Evolutionary conservation across 352 stramenopile genomes (phyloP), one percentile per base, ranked within the genome.

Genomic region (Phytophthora macrochlamydospora): DNA sequence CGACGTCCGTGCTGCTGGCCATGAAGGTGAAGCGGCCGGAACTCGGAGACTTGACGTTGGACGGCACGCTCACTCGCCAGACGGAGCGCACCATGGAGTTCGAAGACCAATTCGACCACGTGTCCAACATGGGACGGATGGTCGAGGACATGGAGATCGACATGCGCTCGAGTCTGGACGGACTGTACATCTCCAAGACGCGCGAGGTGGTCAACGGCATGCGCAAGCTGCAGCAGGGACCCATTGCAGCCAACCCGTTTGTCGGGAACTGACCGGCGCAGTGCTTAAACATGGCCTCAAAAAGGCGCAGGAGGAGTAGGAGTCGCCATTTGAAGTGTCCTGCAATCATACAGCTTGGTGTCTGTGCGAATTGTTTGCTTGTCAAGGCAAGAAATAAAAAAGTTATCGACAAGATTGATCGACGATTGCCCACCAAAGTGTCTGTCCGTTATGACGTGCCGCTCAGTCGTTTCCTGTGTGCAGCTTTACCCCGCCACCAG

Each of bases 61-160:
- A 95, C 44, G 95, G 94, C 59, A 97, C 90, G 18, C 79, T 98
- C 38, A 96, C 91, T 8, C 75, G 92, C 18, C 92, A 94, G 61
- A 83, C 85, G 38, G 86, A 96, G 56, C 81, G 88, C 44, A 92
- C 78, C 18, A 65, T 93, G 56, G 71, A 81, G 52, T 94, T 92
- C 69, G 71, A 90, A 33, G 81, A 87, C 56, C 79, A 92, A 50
- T 91, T 86, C 52, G 75, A 80, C 28, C 96, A 99, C 70, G 84
- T 98, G 62, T 83, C 81, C 59, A 99, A 98, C 78, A 98, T 99
- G 80, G 96, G 96, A 29, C 87, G 90, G 55, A 94, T 98, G 83
- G 95, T 99, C 56, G 96, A 99, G 71, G 93, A 98, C 61, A 97
- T 98, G 89, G 95, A 99, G 78, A 97, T 92, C 62, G 93, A 98